Base-by-base conservation (phyloP, 2,329 filamentous ascomycete genomes). In the Apiospora malaysiana region DNA sequence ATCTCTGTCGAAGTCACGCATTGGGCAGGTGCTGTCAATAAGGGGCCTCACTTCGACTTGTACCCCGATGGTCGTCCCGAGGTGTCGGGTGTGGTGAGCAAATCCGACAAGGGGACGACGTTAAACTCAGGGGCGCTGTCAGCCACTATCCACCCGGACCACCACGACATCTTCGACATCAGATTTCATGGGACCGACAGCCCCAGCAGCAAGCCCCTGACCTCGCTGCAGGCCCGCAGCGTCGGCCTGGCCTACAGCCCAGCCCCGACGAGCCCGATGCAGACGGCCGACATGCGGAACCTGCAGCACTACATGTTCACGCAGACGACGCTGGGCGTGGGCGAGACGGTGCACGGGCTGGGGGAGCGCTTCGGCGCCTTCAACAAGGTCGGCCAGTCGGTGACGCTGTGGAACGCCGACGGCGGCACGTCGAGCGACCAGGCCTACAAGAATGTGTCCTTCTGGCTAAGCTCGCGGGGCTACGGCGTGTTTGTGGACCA, bases 401-500 rank as follows among this genome's bases (percentile, higher is more conserved):
- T 94, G 10, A 84, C 88, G 70, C 85, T 94, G 9, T 90, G 88
- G 87, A 90, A 90, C 74, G 85, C 86, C 18, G 88, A 90, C 74
- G 88, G 88, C 7, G 91, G 91, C 12, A 93, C 91, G 0, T 90
- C 88, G 0, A 90, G 88, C 73, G 90, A 92, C 70, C 91, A 92
- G 78, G 90, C 90, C 0, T 93, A 93, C 81, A 93, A 93, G 82
- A 93, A 93, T 77, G 81, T 93, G 2, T 88, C 89, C 0, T 92
- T 93, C 79, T 93, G 89, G 86, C 82, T 93, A 74, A 92, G 88
- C 77, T 92, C 89, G 16, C 85, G 87, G n/a, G 92, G 92, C 0
- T 95, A 94, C 78, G 93, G 93, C 25, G 84, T 94, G 43, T 94
- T 94, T 77, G 88, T 94, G 71, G 92, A 94, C 77, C 89, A 89